Evolutionary conservation across 176 grass and related monocot species (phyloP), one percentile per base, ranked within the genome.

Genomic region (Oryza meyeriana): DNA sequence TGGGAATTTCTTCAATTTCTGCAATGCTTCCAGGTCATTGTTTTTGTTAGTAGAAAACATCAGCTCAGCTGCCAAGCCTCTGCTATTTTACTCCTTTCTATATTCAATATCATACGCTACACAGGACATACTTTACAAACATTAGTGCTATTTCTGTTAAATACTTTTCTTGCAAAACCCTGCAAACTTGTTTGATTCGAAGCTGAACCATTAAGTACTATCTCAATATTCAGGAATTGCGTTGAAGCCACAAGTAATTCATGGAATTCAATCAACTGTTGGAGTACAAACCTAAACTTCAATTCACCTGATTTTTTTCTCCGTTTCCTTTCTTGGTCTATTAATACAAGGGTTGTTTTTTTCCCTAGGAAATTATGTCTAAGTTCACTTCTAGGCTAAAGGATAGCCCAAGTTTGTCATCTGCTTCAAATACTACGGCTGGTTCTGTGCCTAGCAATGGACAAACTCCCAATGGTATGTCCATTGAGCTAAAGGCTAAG

Each of bases 211-310:
- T 69, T 69, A 69, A 73, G 24, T 78, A 36, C 6, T 36, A 45
- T 64, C 12, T 82, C 30, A 44, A 79, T 74, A 84, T 79, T 69
- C 86, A 97, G 91, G 94, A 81, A 66, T 97, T 22, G 77, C 94
- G 48, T 85, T 93, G 74, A 97, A 93, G 61, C 94, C 94, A 69
- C 80, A 78, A 59, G 81, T 91, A 77, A 76, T 97, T 75, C 83
- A 88, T 78, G 81, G 84, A 69, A 87, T 97, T 34, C 91, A 93
- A 66, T 89, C 94, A 85, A 93, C 86, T 30, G 58, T 91, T 81
- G 88, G 72, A 42, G 94, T 97, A 87, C 44, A 33, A 64, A 72
- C 57, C 38, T 71, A 33, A 70, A 71, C 31, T 79, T 70, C 71
- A 75, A n/a, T 41, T 39, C 70, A 57, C 59, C 44, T 31, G 25